phyloP scores from a whole-genome alignment of 129 eudicot genomes.

The Heracleum sosnowskyi region DNA sequence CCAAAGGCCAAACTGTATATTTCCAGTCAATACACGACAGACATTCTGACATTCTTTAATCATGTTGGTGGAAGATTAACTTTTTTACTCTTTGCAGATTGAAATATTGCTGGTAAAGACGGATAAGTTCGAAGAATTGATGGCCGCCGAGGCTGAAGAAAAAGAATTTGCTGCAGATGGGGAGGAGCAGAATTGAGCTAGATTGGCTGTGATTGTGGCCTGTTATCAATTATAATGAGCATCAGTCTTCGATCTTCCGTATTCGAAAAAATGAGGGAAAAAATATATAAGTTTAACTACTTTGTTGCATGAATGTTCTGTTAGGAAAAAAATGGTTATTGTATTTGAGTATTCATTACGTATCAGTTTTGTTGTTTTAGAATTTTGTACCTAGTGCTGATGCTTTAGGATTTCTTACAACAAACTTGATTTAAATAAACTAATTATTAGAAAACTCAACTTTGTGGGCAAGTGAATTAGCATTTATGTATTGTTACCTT shows the following conservation, averaged over 20 bases:
- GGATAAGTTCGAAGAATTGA: slow-evolving; percentile 30
- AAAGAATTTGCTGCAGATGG: slow-evolving; percentile 21
- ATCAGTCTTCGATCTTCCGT: neutral
- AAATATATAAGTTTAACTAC: neutral
- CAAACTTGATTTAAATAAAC: neutral
- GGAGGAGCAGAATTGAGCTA: slow-evolving; percentile 7
- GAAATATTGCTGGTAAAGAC: slow-evolving; percentile 45
- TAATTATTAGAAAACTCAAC: neutral
- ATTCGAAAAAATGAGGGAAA: neutral
- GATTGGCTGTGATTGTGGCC: neutral
- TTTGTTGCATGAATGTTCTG: neutral
- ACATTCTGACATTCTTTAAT: neutral
- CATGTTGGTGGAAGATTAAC: neutral
- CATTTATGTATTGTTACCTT: neutral
- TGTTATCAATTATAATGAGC: neutral
- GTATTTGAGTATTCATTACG: neutral
- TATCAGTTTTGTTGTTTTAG: slow-evolving; percentile 3
- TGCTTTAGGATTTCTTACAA: neutral
- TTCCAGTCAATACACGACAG: neutral
- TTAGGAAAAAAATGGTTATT: neutral
- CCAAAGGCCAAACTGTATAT: neutral
- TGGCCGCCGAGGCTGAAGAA: slow-evolving; percentile 45
- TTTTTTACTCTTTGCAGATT: slow-evolving; percentile 19
- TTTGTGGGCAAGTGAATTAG: neutral
- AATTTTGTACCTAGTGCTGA: slow-evolving; percentile 11